phyloP scores from a whole-genome alignment of 2,329 filamentous ascomycete genomes.

The Sporothrix protearum region DNA sequence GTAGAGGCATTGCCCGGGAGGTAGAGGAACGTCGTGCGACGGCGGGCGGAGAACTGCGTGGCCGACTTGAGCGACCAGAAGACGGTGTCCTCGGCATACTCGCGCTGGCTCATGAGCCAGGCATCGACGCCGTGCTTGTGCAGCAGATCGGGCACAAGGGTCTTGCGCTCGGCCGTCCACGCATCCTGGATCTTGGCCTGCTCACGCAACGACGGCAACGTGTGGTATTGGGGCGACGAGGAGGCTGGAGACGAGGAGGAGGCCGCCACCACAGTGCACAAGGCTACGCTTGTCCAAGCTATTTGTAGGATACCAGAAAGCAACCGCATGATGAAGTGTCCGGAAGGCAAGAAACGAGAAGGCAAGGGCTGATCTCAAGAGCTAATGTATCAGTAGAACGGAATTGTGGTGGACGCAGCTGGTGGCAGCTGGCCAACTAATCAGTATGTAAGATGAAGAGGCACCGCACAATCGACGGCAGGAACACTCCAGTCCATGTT shows the following conservation, averaged over 20 bases:
- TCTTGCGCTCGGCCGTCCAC: conserved; percentile 44
- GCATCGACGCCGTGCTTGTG: conserved; percentile 46
- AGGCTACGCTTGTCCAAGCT: background rate
- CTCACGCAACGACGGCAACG: conserved; percentile 43
- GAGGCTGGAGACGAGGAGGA: background rate
- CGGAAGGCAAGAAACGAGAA: background rate
- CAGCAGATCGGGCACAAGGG: conserved; percentile 42
- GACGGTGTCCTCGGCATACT: conserved; percentile 51
- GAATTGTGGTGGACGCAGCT: background rate
- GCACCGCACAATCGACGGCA: background rate
- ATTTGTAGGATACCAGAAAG: conserved; percentile 2
- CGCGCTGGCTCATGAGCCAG: conserved; percentile 51
- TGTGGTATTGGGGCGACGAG: conserved; percentile 34
- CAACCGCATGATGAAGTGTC: conserved; percentile 6
- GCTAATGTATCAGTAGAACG: background rate
- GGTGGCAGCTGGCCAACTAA: background rate
- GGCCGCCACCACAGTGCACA: background rate
- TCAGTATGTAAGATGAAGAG: background rate
- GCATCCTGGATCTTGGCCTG: conserved; percentile 43
- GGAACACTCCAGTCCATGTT: background rate
- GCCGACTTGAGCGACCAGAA: conserved; percentile 50
- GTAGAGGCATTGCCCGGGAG: conserved; percentile 42
- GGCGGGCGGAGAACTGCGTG: conserved; percentile 46
- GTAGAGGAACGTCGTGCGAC: conserved; percentile 50
- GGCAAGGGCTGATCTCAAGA: background rate